A percentile compares a stretch with the other conserved stretches of the same genome.
Conservation (phyloP, 768 basidiomycete species). For the Baorangia bicolor region DNA sequence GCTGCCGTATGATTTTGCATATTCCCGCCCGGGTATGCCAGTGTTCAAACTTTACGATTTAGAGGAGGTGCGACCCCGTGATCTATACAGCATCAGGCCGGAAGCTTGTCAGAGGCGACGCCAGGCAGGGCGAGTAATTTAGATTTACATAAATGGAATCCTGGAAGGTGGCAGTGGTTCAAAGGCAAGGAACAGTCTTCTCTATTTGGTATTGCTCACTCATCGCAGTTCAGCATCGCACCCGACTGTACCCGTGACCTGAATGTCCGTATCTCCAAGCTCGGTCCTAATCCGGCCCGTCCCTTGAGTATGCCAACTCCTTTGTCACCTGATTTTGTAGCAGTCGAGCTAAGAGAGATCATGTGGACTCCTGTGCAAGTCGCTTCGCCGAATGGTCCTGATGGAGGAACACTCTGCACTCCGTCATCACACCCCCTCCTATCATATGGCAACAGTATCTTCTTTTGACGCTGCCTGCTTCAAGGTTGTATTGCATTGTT, state of each 20-base stretch:
- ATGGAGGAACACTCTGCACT: background rate
- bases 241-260: background rate
- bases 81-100: background rate
- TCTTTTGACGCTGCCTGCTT: background rate
- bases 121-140: background rate
- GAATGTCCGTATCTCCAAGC: background rate
- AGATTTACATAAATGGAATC: background rate
- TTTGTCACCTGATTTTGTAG: background rate
- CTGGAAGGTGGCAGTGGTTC: background rate
- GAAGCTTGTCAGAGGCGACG: background rate
- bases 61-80: background rate
- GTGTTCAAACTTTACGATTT: background rate
- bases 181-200: background rate
- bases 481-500: background rate
- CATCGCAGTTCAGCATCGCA: background rate
- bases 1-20: background rate
- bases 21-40: background rate
- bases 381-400: background rate
- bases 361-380: background rate
- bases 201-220: background rate
- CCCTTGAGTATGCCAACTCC: background rate
- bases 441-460: background rate
- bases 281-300: background rate
- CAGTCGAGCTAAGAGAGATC: background rate
- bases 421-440: background rate